phyloP scores from a whole-genome alignment of 148 eudicot species.

The Chenopodium suecicum region DNA sequence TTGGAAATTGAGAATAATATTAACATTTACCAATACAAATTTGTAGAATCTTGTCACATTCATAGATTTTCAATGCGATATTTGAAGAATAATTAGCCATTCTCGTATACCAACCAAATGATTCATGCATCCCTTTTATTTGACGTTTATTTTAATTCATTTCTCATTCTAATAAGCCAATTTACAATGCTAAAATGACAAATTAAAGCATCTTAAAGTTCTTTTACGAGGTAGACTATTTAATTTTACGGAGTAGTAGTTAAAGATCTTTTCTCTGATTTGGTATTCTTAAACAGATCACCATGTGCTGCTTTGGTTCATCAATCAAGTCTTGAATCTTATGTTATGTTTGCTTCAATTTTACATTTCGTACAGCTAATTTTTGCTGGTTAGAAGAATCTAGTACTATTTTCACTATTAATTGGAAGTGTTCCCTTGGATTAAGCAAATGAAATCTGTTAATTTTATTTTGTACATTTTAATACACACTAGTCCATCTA shows the following conservation, averaged over 20 bases:
- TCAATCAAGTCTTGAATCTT: neutral
- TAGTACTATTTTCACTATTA: neutral
- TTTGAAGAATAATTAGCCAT: neutral
- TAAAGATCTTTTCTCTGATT: neutral
- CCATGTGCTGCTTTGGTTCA: neutral
- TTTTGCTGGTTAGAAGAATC: neutral
- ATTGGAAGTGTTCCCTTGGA: neutral
- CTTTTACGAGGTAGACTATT: neutral
- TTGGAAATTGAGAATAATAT: slow-evolving; percentile 4
- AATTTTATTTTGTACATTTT: neutral
- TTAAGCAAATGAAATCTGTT: neutral
- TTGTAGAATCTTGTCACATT: slow-evolving; percentile 14
- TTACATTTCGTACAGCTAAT: neutral
- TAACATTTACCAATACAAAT: neutral
- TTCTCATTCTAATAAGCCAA: neutral
- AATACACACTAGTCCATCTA: too few relatives aligned
- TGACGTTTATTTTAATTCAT: neutral
- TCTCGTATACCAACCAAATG: neutral
- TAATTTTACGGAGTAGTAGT: neutral
- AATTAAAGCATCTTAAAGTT: neutral
- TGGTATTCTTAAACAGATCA: neutral
- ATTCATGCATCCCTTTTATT: neutral
- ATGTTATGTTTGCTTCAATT: neutral
- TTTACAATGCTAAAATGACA: neutral
- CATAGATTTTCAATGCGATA: neutral